Base-by-base conservation (phyloP, 305 asterid genomes). In the Rubia peregrina region DNA sequence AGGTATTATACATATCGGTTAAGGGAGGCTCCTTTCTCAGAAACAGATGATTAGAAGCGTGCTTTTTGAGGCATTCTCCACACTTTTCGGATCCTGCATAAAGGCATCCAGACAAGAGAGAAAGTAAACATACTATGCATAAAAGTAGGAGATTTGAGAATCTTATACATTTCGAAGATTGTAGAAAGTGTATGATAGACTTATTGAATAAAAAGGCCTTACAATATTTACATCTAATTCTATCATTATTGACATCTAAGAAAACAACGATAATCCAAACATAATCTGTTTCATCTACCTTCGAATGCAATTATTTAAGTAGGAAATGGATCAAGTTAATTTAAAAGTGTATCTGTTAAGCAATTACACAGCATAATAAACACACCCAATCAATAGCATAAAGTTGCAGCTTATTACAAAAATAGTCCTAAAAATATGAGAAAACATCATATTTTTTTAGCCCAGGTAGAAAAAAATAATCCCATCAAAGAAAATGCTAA, bases 1-100 rank as follows among this genome's bases (percentile, higher is more conserved):
- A 84, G 73, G 86, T 78, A 78, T 87, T 86, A 77, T 91, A 73
- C 74, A 84, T 86, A 76, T 95, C 99, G 38, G 99, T 98, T 72
- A 95, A 74, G 76, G 99, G 97, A 42, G 95, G 98, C 98, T 87
- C 72, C 99, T 98, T 83, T 91, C 90, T 69, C 99, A 86, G 73
- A 90, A 78, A 84, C 99, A 95, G 71, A 91, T 80, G 73, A 95
- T 86, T 11, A 95, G 97, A 65, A 82, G 66, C 79, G 85, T 84
- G 79, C 85, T 81, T 67, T 63, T 74, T 33, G 88, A 77, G 63
- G 74, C 82, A 69, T 80, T 87, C 56, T 74, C 82, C 63, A 79
- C 59, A 56, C 75, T 80, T 71, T 69, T 74, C 72, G 80, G 79
- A 81, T 83, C 91, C 99, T 95, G 85, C 64, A 69, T 68, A 74